Base-by-base conservation (phyloP, 495 filamentous ascomycete genomes). In the Penicillium alfredii region DNA sequence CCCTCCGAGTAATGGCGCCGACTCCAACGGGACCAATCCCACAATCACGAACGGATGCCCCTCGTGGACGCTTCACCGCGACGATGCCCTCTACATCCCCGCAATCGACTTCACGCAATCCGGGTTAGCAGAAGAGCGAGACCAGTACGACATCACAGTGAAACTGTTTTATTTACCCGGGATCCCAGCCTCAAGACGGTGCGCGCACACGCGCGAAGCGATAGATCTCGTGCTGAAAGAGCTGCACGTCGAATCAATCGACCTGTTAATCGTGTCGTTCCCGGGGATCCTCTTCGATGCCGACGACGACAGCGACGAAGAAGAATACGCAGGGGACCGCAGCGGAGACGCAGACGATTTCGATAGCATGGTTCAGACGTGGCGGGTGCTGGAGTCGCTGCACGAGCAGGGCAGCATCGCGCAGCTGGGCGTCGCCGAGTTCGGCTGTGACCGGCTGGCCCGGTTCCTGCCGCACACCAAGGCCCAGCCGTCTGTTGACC, bases 221-320 rank as follows among this genome's bases (percentile, higher is more conserved):
- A 72, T 94, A 49, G 71, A 77, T 43, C 59, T 90, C 4, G 88
- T 96, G 15, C 68, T 81, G 46, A 81, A 79, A 54, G 84, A 92
- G 45, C 66, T 99, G 38, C 72, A 78, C 33, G 78, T 86, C 18
- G 58, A 72, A 3, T 76, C 76, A 29, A 79, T 99, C 40, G 86
- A 96, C 63, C 74, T 99, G 13, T 72, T 97, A 27, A 92, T 97
- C 45, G 78, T 90, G 10, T 93, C 87, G 2, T 95, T 96, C 53
- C 93, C 92, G 0, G 86, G 86, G 24, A 82, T 99, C 54, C 80
- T 85, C 9, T 96, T 97, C 44, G 88, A 97, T 38, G 87, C 86
- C 10, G 87, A 94, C 28, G 90, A 90, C 57, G 84, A 89, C 56
- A 86, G 76, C 57, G 75, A 82, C 30, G 81, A 82, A 16, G 82